phyloP scores from a whole-genome alignment of 2,329 filamentous ascomycete species.

The Plenodomus lindquistii region DNA sequence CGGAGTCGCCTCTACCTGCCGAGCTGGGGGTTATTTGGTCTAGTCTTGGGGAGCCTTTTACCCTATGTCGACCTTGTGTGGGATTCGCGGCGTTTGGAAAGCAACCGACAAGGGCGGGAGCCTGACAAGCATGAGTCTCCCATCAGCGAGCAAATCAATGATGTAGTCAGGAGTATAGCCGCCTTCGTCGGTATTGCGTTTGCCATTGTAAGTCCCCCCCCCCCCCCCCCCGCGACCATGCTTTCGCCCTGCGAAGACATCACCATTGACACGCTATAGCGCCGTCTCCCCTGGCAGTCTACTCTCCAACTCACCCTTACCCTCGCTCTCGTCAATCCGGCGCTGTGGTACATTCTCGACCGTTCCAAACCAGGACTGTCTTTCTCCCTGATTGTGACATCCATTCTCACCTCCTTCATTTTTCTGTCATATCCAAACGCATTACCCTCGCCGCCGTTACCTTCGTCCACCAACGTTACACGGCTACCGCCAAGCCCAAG shows the following conservation, averaged over 20 bases:
- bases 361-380: constrained; percentile 83
- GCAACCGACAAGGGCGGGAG: constrained; percentile 22
- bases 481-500: constrained; percentile 12
- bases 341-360: constrained; percentile 95
- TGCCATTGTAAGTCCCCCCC: constrained; percentile 70
- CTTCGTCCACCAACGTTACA: constrained; percentile 28
- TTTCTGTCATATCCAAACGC: constrained; percentile 77
- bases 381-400: constrained; percentile 72
- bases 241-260: not conserved
- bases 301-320: constrained; percentile 91
- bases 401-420: constrained; percentile 73
- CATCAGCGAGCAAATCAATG: constrained; percentile 70
- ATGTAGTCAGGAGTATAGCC: constrained; percentile 69
- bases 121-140: constrained; percentile 45
- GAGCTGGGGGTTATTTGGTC: constrained; percentile 81
- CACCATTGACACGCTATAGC: constrained; percentile 53
- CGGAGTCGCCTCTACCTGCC: constrained; percentile 69
- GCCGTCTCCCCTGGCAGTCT: constrained; percentile 89
- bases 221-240: not conserved
- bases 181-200: constrained; percentile 75
- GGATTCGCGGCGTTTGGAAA: constrained; percentile 55
- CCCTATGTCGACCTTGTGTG: constrained; percentile 83
- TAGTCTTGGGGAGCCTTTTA: constrained; percentile 75
- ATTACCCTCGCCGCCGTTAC: constrained; percentile 59
- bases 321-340: constrained; percentile 86